A percentile compares a stretch with the other conserved stretches of the same genome.
Evolutionary conservation across 2,329 filamentous ascomycete genomes (phyloP).

Genomic region (Monosporascus cannonballus): DNA sequence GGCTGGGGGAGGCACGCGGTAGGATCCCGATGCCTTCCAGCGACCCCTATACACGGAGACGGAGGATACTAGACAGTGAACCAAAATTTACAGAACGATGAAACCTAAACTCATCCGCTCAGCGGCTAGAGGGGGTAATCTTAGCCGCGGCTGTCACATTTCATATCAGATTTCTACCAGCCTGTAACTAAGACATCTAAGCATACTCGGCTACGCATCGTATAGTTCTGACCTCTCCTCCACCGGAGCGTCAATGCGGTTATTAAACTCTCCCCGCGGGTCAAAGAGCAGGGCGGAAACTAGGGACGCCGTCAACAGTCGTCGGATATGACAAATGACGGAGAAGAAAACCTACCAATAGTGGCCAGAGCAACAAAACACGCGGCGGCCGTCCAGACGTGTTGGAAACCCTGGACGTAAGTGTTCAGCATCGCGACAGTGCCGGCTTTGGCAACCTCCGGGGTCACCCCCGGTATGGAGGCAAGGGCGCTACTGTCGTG

Average conservation of each 20-base stretch:
- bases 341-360: conserved; percentile 15
- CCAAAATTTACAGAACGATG: no score
- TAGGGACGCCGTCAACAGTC: neutral
- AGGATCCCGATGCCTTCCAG: no score
- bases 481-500: conserved; percentile 21
- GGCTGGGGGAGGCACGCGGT: no score
- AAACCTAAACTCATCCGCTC: no score
- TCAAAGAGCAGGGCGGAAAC: conserved; percentile 27
- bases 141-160: no score
- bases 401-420: conserved; percentile 23
- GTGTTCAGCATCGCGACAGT: conserved; percentile 19
- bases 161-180: no score
- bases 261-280: conserved; percentile 30
- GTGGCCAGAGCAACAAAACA: conserved; percentile 24
- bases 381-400: conserved; percentile 27
- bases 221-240: conserved; percentile 25
- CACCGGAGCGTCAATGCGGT: conserved; percentile 29
- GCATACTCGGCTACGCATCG: neutral
- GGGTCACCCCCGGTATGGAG: conserved; percentile 22
- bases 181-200: no score
- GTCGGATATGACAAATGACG: neutral
- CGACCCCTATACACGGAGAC: no score
- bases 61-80: no score
- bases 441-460: conserved; percentile 22
- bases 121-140: no score